phyloP scores from a whole-genome alignment of 352 stramenopile genomes.

The Phytopythium sindhum region DNA sequence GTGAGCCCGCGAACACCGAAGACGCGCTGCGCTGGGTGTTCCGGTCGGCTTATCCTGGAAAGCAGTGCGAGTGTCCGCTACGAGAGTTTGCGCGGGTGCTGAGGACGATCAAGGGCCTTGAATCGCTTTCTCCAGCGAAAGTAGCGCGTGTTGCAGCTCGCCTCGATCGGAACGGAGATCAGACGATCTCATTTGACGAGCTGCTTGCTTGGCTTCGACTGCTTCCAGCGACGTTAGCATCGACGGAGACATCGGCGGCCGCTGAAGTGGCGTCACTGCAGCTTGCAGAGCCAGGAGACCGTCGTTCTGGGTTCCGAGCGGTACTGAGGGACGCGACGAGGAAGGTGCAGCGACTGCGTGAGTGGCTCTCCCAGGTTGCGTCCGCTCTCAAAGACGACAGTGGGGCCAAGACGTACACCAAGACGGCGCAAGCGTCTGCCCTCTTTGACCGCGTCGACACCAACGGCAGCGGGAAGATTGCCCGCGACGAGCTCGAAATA shows the following conservation, averaged over 20 bases:
- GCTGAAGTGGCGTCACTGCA: not conserved
- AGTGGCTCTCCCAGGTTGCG: not conserved
- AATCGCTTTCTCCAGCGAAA: constrained; percentile 30
- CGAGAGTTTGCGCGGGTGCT: constrained; percentile 39
- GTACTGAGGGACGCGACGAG: not conserved
- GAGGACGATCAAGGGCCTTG: constrained; percentile 29
- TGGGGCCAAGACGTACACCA: not conserved
- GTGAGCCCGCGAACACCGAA: constrained; percentile 35
- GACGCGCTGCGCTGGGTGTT: constrained; percentile 61
- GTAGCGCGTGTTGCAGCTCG: constrained; percentile 48
- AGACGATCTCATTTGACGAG: constrained; percentile 64
- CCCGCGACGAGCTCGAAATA: constrained; percentile 36
- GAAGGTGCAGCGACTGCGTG: not conserved
- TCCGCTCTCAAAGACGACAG: not conserved
- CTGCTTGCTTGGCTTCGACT: constrained; percentile 64
- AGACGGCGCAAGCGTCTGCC: not conserved
- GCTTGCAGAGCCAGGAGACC: not conserved
- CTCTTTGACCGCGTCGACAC: constrained; percentile 50
- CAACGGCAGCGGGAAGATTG: constrained; percentile 56
- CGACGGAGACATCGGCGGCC: not conserved
- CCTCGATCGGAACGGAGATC: constrained; percentile 52
- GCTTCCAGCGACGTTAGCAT: not conserved
- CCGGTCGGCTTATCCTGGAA: constrained; percentile 30
- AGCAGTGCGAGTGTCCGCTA: constrained; percentile 21
- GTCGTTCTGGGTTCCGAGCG: not conserved